Evolutionary conservation across 2,329 filamentous ascomycete species (phyloP).

Genomic region (Calonectria pauciramosa): DNA sequence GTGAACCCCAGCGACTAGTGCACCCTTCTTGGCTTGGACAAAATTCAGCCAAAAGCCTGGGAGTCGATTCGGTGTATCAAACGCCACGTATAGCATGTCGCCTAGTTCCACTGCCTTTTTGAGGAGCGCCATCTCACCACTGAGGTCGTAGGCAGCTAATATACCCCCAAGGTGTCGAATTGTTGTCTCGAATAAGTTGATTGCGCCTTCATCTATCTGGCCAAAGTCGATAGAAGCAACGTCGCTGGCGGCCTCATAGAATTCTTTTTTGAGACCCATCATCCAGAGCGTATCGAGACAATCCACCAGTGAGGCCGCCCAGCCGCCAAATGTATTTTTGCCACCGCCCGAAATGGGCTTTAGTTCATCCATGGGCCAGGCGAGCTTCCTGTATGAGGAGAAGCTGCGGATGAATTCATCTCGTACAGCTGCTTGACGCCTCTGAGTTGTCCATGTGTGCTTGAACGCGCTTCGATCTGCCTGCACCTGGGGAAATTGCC

Average conservation of each 20-base stretch:
- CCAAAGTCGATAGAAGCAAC: slow-evolving; percentile 66
- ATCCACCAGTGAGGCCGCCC: slow-evolving; percentile 73
- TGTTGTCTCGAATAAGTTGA: slow-evolving; percentile 69
- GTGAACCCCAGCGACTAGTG: slow-evolving; percentile 65
- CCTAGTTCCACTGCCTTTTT: slow-evolving; percentile 65
- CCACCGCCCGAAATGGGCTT: slow-evolving; percentile 60
- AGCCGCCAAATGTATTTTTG: slow-evolving; percentile 66
- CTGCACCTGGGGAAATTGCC: slow-evolving; percentile 49
- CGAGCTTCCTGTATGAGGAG: slow-evolving; percentile 65
- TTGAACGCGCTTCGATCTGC: slow-evolving; percentile 42
- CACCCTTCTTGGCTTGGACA: slow-evolving; percentile 54
- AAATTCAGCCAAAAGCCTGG: slow-evolving; percentile 64
- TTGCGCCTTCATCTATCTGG: slow-evolving; percentile 55
- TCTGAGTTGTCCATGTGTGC: slow-evolving; percentile 34
- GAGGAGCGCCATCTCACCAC: slow-evolving; percentile 59
- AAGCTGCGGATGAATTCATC: slow-evolving; percentile 60
- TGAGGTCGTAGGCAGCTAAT: slow-evolving; percentile 65
- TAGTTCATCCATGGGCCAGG: slow-evolving; percentile 69
- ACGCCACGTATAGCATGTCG: slow-evolving; percentile 67
- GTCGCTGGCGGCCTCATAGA: slow-evolving; percentile 65
- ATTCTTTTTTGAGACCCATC: slow-evolving; percentile 71
- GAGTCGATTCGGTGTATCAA: slow-evolving; percentile 68
- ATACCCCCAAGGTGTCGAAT: slow-evolving; percentile 68
- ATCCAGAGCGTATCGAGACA: slow-evolving; percentile 74
- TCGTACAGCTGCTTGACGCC: slow-evolving; percentile 56